Evolutionary conservation across 2,329 filamentous ascomycete genomes (phyloP).

Genomic region (Epicoccum nigrum): DNA sequence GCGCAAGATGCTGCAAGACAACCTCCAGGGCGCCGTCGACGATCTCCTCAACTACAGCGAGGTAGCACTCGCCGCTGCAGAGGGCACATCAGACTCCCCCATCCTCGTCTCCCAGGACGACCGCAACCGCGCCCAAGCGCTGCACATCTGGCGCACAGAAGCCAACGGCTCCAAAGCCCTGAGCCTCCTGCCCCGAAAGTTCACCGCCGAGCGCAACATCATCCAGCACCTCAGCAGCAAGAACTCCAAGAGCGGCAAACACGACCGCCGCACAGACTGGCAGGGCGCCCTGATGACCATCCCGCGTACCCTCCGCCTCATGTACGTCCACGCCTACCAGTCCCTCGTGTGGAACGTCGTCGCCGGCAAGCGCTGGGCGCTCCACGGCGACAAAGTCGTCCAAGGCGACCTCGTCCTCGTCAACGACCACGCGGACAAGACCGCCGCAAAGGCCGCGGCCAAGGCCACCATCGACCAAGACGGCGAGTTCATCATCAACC

Average conservation of each 20-base stretch:
- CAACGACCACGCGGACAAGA: conserved; percentile 61
- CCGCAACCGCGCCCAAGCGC: conserved; percentile 75
- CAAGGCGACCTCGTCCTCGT: conserved; percentile 83
- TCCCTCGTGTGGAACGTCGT: conserved; percentile 92
- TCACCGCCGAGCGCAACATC: conserved; percentile 77
- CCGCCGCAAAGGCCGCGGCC: conserved; percentile 36
- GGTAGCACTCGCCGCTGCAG: conserved; percentile 62
- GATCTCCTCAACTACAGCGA: conserved; percentile 76
- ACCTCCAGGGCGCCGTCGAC: conserved; percentile 81
- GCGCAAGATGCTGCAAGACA: conserved; percentile 78
- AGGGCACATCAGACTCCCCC: conserved; percentile 44
- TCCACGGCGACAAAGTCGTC: conserved; percentile 74
- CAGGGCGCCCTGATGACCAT: conserved; percentile 81
- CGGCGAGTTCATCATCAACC: conserved; percentile 70
- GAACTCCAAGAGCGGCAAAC: conserved; percentile 53
- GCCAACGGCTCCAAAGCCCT: conserved; percentile 66
- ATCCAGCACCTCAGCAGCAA: conserved; percentile 72
- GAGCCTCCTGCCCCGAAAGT: conserved; percentile 75
- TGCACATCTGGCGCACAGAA: conserved; percentile 72
- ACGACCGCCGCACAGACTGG: conserved; percentile 68
- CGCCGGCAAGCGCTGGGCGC: conserved; percentile 78
- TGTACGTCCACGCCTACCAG: conserved; percentile 98
- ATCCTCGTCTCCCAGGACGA: conserved; percentile 74
- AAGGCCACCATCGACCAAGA: conserved; percentile 59
- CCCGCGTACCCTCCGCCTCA: conserved; percentile 79